These are phyloP conservation scores for Colletotrichum sp. DNA, from an alignment of 2,329 filamentous ascomycete species.

Conservation along the genomic window DNA sequence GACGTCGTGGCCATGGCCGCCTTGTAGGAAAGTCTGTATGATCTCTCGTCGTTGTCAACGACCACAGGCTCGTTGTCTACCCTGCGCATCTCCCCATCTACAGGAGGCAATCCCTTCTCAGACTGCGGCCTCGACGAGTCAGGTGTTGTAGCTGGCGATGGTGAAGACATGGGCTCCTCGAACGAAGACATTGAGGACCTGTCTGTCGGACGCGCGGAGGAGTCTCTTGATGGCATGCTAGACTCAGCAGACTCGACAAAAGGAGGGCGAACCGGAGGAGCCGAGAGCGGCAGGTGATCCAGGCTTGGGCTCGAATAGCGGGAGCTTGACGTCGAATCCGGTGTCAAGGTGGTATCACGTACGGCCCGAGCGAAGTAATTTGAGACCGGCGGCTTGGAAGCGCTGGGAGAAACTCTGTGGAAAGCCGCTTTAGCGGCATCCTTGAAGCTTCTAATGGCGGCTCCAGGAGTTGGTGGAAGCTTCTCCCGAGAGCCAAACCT, in stretches of 20 bases:
- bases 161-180: slow-evolving; percentile 37
- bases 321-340: slow-evolving; percentile 16
- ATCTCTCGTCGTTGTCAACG: slow-evolving; percentile 14
- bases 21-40: slow-evolving; percentile 14
- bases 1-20: neutral
- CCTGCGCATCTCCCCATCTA: slow-evolving; percentile 15
- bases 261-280: neutral
- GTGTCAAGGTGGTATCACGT: neutral
- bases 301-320: slow-evolving; percentile 9
- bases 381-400: slow-evolving; percentile 18
- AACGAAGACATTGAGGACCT: slow-evolving; percentile 32
- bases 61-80: slow-evolving; percentile 13
- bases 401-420: slow-evolving; percentile 19
- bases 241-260: neutral
- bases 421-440: slow-evolving; percentile 39
- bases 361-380: slow-evolving; percentile 8
- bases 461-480: neutral
- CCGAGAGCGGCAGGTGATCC: neutral
- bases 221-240: slow-evolving; percentile 4
- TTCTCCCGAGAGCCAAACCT: neutral
- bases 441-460: slow-evolving; percentile 28
- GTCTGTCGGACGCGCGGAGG: slow-evolving; percentile 12
- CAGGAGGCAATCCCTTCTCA: slow-evolving; percentile 33
- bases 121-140: slow-evolving; percentile 45
- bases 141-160: slow-evolving; percentile 40